A percentile compares a stretch with the other conserved stretches of the same genome.
These are phyloP conservation scores for Colletotrichum abscissum DNA, from an alignment of 2,329 filamentous ascomycete genomes.

Conservation along the genomic window DNA sequence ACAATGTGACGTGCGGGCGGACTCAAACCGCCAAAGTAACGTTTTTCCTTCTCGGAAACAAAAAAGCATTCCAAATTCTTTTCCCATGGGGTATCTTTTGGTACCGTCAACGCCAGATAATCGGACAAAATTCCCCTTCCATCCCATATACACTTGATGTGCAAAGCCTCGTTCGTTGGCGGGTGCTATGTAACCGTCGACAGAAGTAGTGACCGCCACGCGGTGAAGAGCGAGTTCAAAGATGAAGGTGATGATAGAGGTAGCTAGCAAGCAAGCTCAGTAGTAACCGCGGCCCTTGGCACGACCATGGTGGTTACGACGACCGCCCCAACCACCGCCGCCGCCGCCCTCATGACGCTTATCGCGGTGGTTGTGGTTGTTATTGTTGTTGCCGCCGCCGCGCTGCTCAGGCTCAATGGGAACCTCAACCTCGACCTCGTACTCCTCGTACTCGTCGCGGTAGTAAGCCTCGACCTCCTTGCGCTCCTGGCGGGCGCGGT, in stretches of 20 bases:
- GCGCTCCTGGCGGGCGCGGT: conserved; percentile 78
- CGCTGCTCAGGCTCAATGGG: conserved; percentile 49
- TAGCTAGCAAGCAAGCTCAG: not conserved
- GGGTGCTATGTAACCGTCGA: not conserved
- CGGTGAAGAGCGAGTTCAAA: not conserved
- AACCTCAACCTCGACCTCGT: conserved; percentile 82
- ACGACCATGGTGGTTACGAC: conserved; percentile 16
- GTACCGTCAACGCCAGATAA: conserved; percentile 26
- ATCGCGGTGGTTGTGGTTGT: conserved; percentile 11
- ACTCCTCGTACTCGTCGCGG: conserved; percentile 80
- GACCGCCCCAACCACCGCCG: conserved; percentile 5
- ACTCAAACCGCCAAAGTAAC: not conserved
- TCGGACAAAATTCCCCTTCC: conserved; percentile 12
- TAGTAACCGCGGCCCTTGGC: conserved; percentile 29
- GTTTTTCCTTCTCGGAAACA: not conserved
- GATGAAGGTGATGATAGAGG: not conserved
- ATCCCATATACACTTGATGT: not conserved
- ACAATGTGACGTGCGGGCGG: not conserved
- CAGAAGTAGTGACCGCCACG: not conserved
- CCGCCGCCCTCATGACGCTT: conserved; percentile 22
- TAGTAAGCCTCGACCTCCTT: conserved; percentile 75
- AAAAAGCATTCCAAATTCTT: conserved; percentile 11
- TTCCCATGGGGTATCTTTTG: conserved; percentile 29
- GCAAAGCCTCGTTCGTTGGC: not conserved
- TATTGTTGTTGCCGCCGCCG: conserved; percentile 4